A percentile compares a stretch with the other conserved stretches of the same genome.
Conservation (phyloP, 169 alveolate genomes). For the Hepatocystis sp. region DNA sequence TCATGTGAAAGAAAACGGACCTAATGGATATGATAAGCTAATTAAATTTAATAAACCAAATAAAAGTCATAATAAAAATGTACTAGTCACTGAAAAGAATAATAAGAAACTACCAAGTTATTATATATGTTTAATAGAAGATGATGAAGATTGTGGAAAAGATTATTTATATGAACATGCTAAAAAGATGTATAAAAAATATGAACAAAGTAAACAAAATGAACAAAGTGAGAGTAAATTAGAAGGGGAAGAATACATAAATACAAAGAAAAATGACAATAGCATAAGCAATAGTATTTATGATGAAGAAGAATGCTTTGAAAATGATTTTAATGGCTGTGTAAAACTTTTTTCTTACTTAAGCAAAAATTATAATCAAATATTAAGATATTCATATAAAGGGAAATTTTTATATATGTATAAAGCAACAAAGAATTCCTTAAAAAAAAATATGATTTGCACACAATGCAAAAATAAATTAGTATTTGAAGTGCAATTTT, state of each 20-base stretch:
- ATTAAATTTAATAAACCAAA: constrained; percentile 10
- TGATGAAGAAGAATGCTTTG: constrained; percentile 38
- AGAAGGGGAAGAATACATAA: constrained; percentile 16
- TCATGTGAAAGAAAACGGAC: constrained; percentile 7
- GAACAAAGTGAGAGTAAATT: too few species aligned
- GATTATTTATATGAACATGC: constrained; percentile 72
- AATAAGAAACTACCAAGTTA: constrained; percentile 10
- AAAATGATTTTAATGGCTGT: constrained; percentile 74
- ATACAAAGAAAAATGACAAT: constrained; percentile 16
- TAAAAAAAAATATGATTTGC: constrained; percentile 23
- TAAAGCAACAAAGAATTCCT: constrained; percentile 25
- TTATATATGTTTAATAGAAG: constrained; percentile 50
- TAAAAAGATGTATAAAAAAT: constrained; percentile 45
- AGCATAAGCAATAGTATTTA: constrained; percentile 3
- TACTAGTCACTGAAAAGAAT: neutral
- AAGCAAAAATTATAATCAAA: constrained; percentile 73
- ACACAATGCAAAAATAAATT: constrained; percentile 42
- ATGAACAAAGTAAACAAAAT: constrained; percentile 43
- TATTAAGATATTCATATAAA: constrained; percentile 67
- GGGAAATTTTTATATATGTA: constrained; percentile 63
- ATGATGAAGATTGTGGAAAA: constrained; percentile 64
- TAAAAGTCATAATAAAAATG: neutral
- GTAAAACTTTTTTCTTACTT: constrained; percentile 59
- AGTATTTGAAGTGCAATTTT: constrained; percentile 54
- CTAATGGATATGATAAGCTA: too few species aligned